Percentiles rank a stretch among this genome's conserved stretches.
phyloP scores from a whole-genome alignment of 352 stramenopile species.

The Globisporangium canariense region DNA sequence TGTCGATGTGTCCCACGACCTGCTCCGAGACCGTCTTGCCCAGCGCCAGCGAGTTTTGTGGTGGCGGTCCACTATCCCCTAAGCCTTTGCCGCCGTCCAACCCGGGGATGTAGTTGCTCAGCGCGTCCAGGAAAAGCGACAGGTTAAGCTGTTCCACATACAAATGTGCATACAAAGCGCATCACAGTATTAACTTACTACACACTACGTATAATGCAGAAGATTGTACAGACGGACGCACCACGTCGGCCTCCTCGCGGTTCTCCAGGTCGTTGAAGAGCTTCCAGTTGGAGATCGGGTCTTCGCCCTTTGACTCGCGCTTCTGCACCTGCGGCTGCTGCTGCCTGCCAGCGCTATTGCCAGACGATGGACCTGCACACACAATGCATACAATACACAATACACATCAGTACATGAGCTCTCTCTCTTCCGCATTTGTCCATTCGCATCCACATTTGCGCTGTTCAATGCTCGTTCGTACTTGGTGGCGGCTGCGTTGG shows the following conservation, averaged over 20 bases:
- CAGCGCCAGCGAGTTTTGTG: conserved; percentile 18
- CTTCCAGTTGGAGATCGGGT: conserved; percentile 82
- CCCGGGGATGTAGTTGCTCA: conserved; percentile 76
- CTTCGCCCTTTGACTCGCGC: conserved; percentile 26
- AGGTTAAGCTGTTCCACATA: conserved; percentile 47
- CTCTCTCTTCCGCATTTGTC: too few relatives aligned
- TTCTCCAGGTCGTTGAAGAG: conserved; percentile 87
- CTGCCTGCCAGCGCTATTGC: not conserved
- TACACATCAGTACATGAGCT: not conserved
- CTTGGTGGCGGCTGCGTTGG: not conserved
- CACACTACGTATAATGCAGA: too few relatives aligned
- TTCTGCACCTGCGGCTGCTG: conserved; percentile 15
- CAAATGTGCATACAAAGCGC: not conserved
- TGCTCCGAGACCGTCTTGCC: conserved; percentile 57
- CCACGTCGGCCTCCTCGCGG: conserved; percentile 77
- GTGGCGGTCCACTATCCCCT: conserved; percentile 19
- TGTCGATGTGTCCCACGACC: conserved; percentile 72
- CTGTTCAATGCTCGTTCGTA: not conserved
- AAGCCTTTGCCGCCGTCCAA: conserved; percentile 40
- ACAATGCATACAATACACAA: not conserved
- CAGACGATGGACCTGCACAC: conserved; percentile 5
- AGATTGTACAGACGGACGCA: conserved; percentile 21
- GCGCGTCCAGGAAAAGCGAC: conserved; percentile 73
- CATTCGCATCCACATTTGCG: not conserved
- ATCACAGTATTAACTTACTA: not conserved